These are phyloP conservation scores for Scleromitrula shiraiana DNA, from an alignment of 2,329 filamentous ascomycete species.

Conservation along the genomic window DNA sequence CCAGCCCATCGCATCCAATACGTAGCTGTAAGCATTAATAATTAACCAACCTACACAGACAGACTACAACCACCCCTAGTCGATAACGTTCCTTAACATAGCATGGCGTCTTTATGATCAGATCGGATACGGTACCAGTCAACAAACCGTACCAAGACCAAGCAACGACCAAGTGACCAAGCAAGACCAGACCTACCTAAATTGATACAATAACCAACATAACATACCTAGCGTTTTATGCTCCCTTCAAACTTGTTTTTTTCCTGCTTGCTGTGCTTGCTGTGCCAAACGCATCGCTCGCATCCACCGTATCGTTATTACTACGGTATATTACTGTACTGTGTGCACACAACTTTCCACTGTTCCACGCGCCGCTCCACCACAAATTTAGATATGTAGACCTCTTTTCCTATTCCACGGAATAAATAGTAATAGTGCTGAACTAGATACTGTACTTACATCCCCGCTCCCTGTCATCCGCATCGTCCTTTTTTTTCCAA, in stretches of 20 bases:
- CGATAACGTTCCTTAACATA: neutral
- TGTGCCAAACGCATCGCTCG: too few relatives aligned
- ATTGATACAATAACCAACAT: neutral
- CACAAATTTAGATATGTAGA: slow-evolving; percentile 1
- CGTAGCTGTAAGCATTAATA: slow-evolving; percentile 2
- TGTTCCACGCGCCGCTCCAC: slow-evolving; percentile 11
- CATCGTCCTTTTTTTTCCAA: neutral
- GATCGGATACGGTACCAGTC: neutral
- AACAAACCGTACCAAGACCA: neutral
- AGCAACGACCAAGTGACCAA: neutral
- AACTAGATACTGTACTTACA: neutral
- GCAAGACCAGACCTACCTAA: neutral
- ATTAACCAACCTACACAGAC: slow-evolving; percentile 2
- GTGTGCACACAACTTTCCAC: too few relatives aligned
- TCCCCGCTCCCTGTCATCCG: neutral
- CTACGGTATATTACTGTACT: too few relatives aligned
- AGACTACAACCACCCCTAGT: too few relatives aligned
- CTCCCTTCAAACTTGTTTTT: neutral
- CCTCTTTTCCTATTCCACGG: too few relatives aligned
- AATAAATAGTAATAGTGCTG: too few relatives aligned
- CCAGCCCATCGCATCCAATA: neutral
- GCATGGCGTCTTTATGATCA: neutral
- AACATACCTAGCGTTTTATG: neutral
- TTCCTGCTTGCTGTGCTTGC: slow-evolving; percentile 4
- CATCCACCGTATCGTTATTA: too few relatives aligned